phyloP scores from a whole-genome alignment of 257 asterid species.

The Petunia secreta region DNA sequence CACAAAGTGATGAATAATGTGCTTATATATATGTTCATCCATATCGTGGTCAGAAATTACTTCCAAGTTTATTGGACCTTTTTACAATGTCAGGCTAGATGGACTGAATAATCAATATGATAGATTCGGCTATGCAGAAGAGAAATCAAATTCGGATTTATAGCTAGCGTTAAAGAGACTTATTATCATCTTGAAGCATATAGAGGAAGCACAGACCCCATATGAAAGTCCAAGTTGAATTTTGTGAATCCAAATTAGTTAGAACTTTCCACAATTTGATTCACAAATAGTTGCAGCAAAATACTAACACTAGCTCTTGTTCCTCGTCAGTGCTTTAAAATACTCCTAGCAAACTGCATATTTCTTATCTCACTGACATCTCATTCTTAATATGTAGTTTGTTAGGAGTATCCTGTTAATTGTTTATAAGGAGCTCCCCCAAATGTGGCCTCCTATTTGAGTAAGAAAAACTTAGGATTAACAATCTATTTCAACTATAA shows the following conservation, averaged over 20 bases:
- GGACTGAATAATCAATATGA: too few relatives aligned
- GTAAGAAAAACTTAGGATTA: too few relatives aligned
- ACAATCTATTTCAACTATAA: too few relatives aligned
- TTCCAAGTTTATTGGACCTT: neutral
- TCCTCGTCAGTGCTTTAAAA: neutral
- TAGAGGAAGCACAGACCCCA: neutral
- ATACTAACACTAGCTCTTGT: neutral
- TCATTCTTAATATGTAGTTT: neutral
- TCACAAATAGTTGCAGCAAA: neutral
- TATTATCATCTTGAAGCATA: neutral
- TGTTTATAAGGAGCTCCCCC: too few relatives aligned
- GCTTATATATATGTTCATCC: neutral
- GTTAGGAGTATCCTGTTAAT: too few relatives aligned
- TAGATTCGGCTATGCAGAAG: too few relatives aligned
- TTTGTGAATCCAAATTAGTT: neutral
- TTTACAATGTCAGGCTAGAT: too few relatives aligned
- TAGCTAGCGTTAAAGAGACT: neutral
- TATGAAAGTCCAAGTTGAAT: neutral
- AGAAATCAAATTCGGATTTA: too few relatives aligned
- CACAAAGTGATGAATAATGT: neutral
- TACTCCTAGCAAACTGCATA: neutral
- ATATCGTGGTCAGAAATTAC: neutral
- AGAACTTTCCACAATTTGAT: neutral
- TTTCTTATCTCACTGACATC: neutral
- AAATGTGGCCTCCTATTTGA: too few relatives aligned